phyloP scores from a whole-genome alignment of 2,329 filamentous ascomycete species.

The Mariannaea sp. region DNA sequence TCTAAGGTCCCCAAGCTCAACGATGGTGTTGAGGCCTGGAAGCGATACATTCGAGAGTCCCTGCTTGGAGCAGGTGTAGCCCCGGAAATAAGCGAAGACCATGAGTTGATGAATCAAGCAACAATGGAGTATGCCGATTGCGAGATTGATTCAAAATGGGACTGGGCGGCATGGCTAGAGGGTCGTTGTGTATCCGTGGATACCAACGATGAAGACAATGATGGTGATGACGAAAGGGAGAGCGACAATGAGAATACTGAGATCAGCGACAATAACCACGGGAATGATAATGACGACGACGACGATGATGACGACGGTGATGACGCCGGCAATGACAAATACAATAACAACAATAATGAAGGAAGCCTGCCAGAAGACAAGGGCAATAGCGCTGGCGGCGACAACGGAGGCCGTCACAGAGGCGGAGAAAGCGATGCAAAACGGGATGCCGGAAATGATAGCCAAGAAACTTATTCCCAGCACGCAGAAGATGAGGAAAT shows the following conservation, averaged over 20 bases:
- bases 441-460: background rate
- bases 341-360: no score
- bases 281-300: background rate
- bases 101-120: background rate
- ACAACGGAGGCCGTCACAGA: no score
- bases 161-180: background rate
- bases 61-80: slow-evolving; percentile 7
- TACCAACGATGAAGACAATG: slow-evolving; percentile 3
- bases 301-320: background rate
- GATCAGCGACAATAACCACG: slow-evolving; percentile 6
- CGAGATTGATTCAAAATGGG: background rate
- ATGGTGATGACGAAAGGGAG: slow-evolving; percentile 20
- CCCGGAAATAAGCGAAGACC: background rate
- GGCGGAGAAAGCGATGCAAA: no score
- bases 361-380: no score
- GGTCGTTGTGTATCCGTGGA: background rate
- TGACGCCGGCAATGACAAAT: background rate
- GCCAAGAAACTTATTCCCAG: background rate
- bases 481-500: background rate
- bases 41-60: slow-evolving; percentile 34
- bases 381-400: no score
- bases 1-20: slow-evolving; percentile 21
- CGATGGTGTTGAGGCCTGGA: slow-evolving; percentile 33
- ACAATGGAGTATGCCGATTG: background rate
- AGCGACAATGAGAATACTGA: slow-evolving; percentile 8